Base-by-base conservation (phyloP, 1,284 basidiomycete species). In the Pterulicium gracile region DNA sequence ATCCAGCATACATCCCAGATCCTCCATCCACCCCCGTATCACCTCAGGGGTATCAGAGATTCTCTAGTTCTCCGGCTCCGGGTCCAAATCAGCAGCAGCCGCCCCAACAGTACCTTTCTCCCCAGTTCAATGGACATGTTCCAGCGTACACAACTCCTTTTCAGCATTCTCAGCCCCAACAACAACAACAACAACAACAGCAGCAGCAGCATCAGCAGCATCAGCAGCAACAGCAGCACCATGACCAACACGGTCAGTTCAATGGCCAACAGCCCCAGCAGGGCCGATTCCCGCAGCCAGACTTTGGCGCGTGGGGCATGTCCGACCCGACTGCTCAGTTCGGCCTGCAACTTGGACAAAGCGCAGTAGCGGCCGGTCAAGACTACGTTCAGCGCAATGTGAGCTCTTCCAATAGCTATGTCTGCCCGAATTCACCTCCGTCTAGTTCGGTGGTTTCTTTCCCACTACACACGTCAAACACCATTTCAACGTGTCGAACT, bases 341-440 rank as follows among this genome's bases (percentile, higher is more conserved):
- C 65, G 92, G 95, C 23, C 88, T 98, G 74, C 95, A 98, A 63
- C 81, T 98, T 41, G 93, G 95, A 3, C 82, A 85, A 55, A 92
- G 81, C 54, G 93, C 94, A 0, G 88, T 97, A 1, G 81, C 83
- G 12, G 95, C 92, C 0, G 95, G 95, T 0, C 92, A 95, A 59
- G 90, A 95, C 49, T 98, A 98, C 54, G 82, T 98, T 32, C 88
- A 95, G 64, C 88, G 86, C 65, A 97, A 98, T 62, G 88, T 93
- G 55, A 52, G 83, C 70, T 15, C 4, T 39, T 39, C n/a, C 36
- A 15, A 15, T 5, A 7, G 5, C 15, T 17, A 15, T 10, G n/a
- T 39, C 19, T 39, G 36, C 40, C 44, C 49, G 19, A 45, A 44
- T 12, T 21, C 17, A 19, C 23, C 27, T 32, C 23, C 36, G 42